These are phyloP conservation scores for Luffa aegyptiaca DNA, from an alignment of 306 rosid genomes.

Conservation along the genomic window DNA sequence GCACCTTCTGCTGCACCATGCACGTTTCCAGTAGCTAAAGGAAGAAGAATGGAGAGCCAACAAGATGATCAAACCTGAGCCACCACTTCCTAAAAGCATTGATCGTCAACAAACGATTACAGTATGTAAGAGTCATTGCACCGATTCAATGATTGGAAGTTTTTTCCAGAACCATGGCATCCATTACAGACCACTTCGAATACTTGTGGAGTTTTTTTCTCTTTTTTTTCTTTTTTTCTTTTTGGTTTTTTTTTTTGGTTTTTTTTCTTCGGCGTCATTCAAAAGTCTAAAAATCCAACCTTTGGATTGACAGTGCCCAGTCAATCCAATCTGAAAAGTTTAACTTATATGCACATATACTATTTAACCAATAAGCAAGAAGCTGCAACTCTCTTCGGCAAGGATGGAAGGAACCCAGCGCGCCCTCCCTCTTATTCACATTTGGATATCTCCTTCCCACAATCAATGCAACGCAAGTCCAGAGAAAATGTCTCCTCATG, in stretches of 20 bases:
- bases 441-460: conserved; percentile 25
- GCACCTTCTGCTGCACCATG: neutral
- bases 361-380: conserved; percentile 22
- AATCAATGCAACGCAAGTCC: conserved; percentile 35
- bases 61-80: neutral
- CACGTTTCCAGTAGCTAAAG: neutral
- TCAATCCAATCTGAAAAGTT: neutral
- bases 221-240: neutral
- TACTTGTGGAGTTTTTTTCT: neutral
- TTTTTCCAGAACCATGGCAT: neutral
- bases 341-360: neutral
- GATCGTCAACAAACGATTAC: neutral
- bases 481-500: conserved; percentile 43
- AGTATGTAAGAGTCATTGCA: neutral
- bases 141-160: neutral
- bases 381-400: conserved; percentile 27
- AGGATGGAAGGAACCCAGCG: conserved; percentile 23
- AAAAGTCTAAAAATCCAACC: neutral
- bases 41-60: neutral
- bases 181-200: neutral
- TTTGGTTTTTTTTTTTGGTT: neutral
- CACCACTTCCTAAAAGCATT: neutral
- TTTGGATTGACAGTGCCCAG: neutral
- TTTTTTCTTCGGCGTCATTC: neutral
- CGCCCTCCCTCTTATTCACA: conserved; percentile 19